Base-by-base conservation (phyloP, 805 yeast species). In the Candida coleopterorum region DNA sequence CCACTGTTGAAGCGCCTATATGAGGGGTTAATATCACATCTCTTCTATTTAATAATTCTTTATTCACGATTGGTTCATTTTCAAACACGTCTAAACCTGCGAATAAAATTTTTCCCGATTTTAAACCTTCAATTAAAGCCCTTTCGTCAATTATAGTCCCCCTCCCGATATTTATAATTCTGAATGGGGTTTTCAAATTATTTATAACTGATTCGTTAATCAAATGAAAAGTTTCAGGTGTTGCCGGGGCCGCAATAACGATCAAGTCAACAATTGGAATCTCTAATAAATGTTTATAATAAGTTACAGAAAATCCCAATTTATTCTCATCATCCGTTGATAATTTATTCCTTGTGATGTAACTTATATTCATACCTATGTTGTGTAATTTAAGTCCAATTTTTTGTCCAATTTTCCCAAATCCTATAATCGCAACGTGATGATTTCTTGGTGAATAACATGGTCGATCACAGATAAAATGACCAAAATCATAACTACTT, bases 51-150 rank as follows among this genome's bases (percentile, higher is more conserved):
- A 72, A 44, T 27, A 80, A 65, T 23, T 67, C 74, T 10, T 64
- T 60, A 41, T 74, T 69, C 14, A 80, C 70, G 0, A 47, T 34
- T 6, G 85, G 85, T 55, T 85, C 95, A 17, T 74, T 55, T 40
- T 74, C 77, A 53, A 63, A 82, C 4, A 85, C 95, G 49, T 85
- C 95, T 22, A 82, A 53, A 0, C 90, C 93, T 7, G 80, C 85
- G 50, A 79, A 74, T 6, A 71, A 57, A 2, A 85, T 67, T 36
- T 77, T 72, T 0, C 85, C 86, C 6, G 68, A 47, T 38, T 77
- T 66, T 36, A 85, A 62, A 0, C 81, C 89, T 4, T 60, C 67
- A 9, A 82, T 63, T 32, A 84, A 56, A 2, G 77, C 88, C n/a
- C 72, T 65, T 47, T 80, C 87, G 46, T 83, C 77, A 41, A 85